phyloP scores from a whole-genome alignment of 768 basidiomycete genomes.

The Gyrodon lividus region DNA sequence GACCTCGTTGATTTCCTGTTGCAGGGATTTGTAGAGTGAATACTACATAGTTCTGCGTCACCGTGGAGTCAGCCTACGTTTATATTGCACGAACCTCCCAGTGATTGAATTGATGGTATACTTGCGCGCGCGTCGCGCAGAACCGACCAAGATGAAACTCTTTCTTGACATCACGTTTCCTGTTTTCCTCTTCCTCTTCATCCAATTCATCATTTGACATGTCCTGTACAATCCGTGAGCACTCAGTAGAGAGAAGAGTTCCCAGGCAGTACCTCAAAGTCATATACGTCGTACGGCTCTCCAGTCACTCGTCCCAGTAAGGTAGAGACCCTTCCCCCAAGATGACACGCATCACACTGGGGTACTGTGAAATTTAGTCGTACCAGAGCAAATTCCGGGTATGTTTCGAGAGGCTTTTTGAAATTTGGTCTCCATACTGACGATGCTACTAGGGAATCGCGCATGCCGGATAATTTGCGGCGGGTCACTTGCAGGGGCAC shows the following conservation, averaged over 20 bases:
- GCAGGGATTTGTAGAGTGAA: conserved; percentile 58
- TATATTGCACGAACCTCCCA: conserved; percentile 66
- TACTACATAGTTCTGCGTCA: conserved; percentile 44
- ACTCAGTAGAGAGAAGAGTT: background rate
- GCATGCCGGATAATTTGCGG: conserved; percentile 65
- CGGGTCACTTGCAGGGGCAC: conserved; percentile 66
- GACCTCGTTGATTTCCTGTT: conserved; percentile 56
- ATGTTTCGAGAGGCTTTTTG: conserved; percentile 60
- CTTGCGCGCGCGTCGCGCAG: conserved; percentile 65
- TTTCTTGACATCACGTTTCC: conserved; percentile 13
- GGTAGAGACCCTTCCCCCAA: conserved; percentile 68
- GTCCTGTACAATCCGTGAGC: conserved; percentile 14
- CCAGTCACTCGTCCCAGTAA: conserved; percentile 63
- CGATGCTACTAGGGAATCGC: conserved; percentile 79
- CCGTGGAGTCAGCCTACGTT: background rate
- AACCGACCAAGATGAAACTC: conserved; percentile 75
- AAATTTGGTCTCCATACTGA: conserved; percentile 79
- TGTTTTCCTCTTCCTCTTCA: conserved; percentile 18
- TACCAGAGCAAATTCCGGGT: conserved; percentile 60
- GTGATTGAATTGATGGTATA: conserved; percentile 73
- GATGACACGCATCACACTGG: conserved; percentile 80
- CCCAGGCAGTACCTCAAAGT: conserved; percentile 54
- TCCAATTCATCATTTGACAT: conserved; percentile 24
- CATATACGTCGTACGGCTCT: conserved; percentile 63
- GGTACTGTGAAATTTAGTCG: conserved; percentile 55